Conservation (phyloP, 1,284 basidiomycete species). For the Vanrija pseudolonga region DNA sequence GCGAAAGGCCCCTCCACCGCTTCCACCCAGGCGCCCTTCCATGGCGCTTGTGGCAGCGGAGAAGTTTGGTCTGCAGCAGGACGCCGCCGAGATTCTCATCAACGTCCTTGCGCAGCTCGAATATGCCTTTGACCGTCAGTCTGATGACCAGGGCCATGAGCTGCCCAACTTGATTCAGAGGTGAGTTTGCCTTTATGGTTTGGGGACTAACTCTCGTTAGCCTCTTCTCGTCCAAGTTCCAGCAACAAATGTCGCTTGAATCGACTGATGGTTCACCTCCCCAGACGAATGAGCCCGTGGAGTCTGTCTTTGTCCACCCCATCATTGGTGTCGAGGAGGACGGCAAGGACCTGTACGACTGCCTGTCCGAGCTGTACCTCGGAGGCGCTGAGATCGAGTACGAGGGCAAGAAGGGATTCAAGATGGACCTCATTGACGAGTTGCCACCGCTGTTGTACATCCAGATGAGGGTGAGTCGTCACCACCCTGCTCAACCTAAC, state of each 20-base stretch:
- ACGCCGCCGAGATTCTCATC: constrained; percentile 97
- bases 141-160: constrained; percentile 38
- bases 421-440: constrained; percentile 82
- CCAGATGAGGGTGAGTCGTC: constrained; percentile 71
- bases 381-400: constrained; percentile 80
- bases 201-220: constrained; percentile 50
- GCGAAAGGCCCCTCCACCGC: constrained; percentile 2
- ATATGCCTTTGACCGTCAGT: constrained; percentile 67
- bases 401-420: constrained; percentile 76
- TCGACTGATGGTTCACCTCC: constrained; percentile 51
- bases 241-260: constrained; percentile 63
- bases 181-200: constrained; percentile 49
- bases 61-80: constrained; percentile 78
- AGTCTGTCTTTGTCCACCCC: constrained; percentile 88
- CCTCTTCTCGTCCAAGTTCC: constrained; percentile 81
- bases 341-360: constrained; percentile 85
- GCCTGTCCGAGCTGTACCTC: constrained; percentile 80
- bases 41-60: constrained; percentile 18
- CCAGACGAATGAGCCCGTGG: constrained; percentile 57
- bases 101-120: constrained; percentile 99
- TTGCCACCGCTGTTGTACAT: constrained; percentile 90
- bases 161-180: constrained; percentile 71
- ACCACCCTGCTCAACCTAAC: background rate
- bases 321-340: constrained; percentile 85
- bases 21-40: constrained; percentile 10